These are phyloP conservation scores for Penicillium fimorum DNA, from an alignment of 495 filamentous ascomycete genomes.

Conservation along the genomic window DNA sequence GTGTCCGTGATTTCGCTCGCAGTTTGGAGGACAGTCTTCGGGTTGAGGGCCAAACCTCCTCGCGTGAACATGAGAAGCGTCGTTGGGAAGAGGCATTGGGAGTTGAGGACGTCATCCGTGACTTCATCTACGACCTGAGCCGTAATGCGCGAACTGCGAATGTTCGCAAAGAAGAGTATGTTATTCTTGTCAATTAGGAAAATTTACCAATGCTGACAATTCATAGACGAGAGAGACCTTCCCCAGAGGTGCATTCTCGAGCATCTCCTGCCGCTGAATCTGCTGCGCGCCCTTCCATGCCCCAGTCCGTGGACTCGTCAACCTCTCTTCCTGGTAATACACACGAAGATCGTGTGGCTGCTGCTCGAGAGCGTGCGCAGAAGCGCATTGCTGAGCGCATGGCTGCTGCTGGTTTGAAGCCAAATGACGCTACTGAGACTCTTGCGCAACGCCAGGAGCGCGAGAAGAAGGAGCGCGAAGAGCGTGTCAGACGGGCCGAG, in stretches of 20 bases:
- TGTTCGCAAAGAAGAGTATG: slow-evolving; percentile 72
- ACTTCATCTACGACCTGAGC: slow-evolving; percentile 96
- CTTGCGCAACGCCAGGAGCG: slow-evolving; percentile 81
- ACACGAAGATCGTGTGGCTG: slow-evolving; percentile 88
- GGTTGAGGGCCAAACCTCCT: slow-evolving; percentile 67
- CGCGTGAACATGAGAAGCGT: slow-evolving; percentile 81
- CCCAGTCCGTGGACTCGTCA: slow-evolving; percentile 42
- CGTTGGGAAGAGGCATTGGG: slow-evolving; percentile 97
- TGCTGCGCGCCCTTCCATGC: slow-evolving; percentile 40
- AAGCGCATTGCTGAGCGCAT: slow-evolving; percentile 97
- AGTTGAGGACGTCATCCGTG: slow-evolving; percentile 92
- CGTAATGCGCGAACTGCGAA: slow-evolving; percentile 73
- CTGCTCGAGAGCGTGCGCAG: slow-evolving; percentile 95
- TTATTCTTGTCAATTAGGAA: slow-evolving; percentile 11
- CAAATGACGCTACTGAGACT: slow-evolving; percentile 67
- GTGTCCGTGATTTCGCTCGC: slow-evolving; percentile 82
- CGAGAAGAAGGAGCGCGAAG: slow-evolving; percentile 82
- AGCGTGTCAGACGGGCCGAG: slow-evolving; percentile 82
- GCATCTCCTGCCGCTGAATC: slow-evolving; percentile 25
- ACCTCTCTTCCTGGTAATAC: slow-evolving; percentile 66
- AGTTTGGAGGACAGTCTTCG: slow-evolving; percentile 84
- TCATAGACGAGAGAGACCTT: slow-evolving; percentile 25
- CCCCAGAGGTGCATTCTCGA: slow-evolving; percentile 26
- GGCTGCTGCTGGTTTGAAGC: slow-evolving; percentile 87
- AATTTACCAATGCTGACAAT: slow-evolving; percentile 17